A percentile compares a stretch with the other conserved stretches of the same genome.
Evolutionary conservation across 768 basidiomycete species (phyloP).

Genomic region (Paxillus involutus): DNA sequence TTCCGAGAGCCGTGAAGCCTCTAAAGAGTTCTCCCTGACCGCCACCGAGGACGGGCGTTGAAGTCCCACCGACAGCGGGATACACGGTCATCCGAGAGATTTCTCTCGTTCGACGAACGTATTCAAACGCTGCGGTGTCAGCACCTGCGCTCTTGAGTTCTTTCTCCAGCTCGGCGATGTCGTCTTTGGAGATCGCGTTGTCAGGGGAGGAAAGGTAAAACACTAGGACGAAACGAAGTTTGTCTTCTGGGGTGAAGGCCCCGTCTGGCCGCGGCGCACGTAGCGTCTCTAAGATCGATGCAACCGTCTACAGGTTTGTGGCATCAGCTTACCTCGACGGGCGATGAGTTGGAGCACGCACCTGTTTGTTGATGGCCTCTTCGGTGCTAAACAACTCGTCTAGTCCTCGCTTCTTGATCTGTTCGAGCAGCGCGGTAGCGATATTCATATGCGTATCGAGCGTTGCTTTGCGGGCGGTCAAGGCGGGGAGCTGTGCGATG

Average conservation of each 20-base stretch:
- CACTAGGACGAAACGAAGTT: slow-evolving; percentile 91
- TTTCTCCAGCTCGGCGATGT: slow-evolving; percentile 82
- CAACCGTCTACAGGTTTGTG: slow-evolving; percentile 53
- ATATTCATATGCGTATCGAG: slow-evolving; percentile 99
- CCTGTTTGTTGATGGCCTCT: slow-evolving; percentile 87
- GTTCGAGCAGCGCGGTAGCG: slow-evolving; percentile 89
- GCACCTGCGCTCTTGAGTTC: slow-evolving; percentile 83
- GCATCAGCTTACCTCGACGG: background rate
- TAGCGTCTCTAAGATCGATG: slow-evolving; percentile 84
- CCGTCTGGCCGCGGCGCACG: slow-evolving; percentile 68
- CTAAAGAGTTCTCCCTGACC: slow-evolving; percentile 87
- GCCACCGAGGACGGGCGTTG: slow-evolving; percentile 67
- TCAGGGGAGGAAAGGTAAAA: slow-evolving; percentile 91
- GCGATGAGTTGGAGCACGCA: slow-evolving; percentile 24
- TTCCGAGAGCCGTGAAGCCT: slow-evolving; percentile 91
- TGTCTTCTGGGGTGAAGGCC: slow-evolving; percentile 73
- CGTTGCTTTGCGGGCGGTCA: slow-evolving; percentile 94
- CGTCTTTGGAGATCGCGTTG: slow-evolving; percentile 80
- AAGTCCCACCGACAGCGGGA: slow-evolving; percentile 53
- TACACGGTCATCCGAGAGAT: slow-evolving; percentile 90
- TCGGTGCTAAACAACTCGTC: slow-evolving; percentile 98
- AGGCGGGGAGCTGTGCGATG: slow-evolving; percentile 93
- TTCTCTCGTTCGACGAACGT: slow-evolving; percentile 88
- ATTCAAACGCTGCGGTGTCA: slow-evolving; percentile 83
- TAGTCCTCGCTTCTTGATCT: slow-evolving; percentile 91